These are phyloP conservation scores for Triticum urartu DNA, from an alignment of 176 grass and related monocot genomes.

Conservation along the genomic window DNA sequence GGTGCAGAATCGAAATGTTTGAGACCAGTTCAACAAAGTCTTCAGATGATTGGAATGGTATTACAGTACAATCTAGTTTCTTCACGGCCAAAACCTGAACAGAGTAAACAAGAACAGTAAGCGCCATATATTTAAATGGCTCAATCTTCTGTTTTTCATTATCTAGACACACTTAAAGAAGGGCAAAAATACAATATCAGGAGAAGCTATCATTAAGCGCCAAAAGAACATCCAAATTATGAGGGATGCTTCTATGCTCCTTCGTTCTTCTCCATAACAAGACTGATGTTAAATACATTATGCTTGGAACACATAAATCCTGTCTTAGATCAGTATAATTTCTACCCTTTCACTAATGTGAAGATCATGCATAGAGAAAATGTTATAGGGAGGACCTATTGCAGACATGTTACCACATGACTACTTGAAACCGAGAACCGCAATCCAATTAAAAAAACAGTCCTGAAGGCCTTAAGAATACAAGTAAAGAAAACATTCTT, in stretches of 20 bases:
- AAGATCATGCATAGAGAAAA: conserved; percentile 9
- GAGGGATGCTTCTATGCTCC: neutral
- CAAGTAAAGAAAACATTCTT: neutral
- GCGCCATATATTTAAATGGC: conserved; percentile 3
- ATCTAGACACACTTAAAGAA: conserved; percentile 1
- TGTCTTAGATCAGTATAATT: neutral
- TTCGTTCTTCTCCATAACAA: neutral
- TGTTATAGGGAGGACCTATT: neutral
- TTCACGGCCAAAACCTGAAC: conserved; percentile 87
- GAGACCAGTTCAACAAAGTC: conserved; percentile 83
- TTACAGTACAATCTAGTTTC: conserved; percentile 73
- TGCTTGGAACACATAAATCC: neutral
- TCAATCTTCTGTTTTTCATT: neutral
- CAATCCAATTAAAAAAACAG: neutral
- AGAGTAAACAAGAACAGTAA: conserved; percentile 34
- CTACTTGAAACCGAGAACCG: neutral
- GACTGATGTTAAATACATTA: conserved; percentile 20
- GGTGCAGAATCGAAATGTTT: conserved; percentile 66
- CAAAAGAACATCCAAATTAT: neutral
- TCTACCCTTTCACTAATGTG: neutral
- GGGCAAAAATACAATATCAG: neutral
- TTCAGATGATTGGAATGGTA: conserved; percentile 73
- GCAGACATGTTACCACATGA: neutral
- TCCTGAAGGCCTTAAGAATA: conserved; percentile 2
- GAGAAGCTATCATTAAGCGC: conserved; percentile 3